A percentile compares a stretch with the other conserved stretches of the same genome.
These are phyloP conservation scores for Exophiala calicioides DNA, from an alignment of 2,329 filamentous ascomycete species.

Conservation along the genomic window DNA sequence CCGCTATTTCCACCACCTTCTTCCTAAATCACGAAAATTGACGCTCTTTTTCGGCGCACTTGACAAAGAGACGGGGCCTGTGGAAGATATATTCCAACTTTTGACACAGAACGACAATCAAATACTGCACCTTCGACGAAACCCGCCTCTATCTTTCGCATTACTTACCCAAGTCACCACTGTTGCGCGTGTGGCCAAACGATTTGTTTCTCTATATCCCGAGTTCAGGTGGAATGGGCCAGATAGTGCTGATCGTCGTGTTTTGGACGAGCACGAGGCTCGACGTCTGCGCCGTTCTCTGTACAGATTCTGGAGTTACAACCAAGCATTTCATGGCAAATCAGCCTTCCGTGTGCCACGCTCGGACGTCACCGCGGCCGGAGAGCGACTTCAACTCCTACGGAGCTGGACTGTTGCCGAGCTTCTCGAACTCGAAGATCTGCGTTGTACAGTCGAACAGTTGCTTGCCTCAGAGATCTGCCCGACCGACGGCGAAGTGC, in stretches of 20 bases:
- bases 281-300: slow-evolving; percentile 57
- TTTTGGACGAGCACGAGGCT: slow-evolving; percentile 53
- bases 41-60: slow-evolving; percentile 55
- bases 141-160: slow-evolving; percentile 55
- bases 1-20: slow-evolving; percentile 56
- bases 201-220: slow-evolving; percentile 63
- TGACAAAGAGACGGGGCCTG: slow-evolving; percentile 59
- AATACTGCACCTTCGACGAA: slow-evolving; percentile 55
- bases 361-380: slow-evolving; percentile 46
- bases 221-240: slow-evolving; percentile 64
- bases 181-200: slow-evolving; percentile 56
- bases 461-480: slow-evolving; percentile 60
- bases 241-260: slow-evolving; percentile 55
- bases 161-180: slow-evolving; percentile 58
- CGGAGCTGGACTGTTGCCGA: slow-evolving; percentile 60
- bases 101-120: slow-evolving; percentile 63
- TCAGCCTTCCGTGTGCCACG: slow-evolving; percentile 54
- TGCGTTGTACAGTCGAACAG: slow-evolving; percentile 57
- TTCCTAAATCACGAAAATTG: slow-evolving; percentile 55
- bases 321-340: slow-evolving; percentile 59
- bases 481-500: slow-evolving; percentile 57
- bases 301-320: slow-evolving; percentile 63
- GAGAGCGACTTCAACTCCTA: slow-evolving; percentile 57
- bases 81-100: slow-evolving; percentile 60
- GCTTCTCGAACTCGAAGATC: slow-evolving; percentile 61